phyloP scores from a whole-genome alignment of 2,329 filamentous ascomycete species.

The Lecanosticta acicola region DNA sequence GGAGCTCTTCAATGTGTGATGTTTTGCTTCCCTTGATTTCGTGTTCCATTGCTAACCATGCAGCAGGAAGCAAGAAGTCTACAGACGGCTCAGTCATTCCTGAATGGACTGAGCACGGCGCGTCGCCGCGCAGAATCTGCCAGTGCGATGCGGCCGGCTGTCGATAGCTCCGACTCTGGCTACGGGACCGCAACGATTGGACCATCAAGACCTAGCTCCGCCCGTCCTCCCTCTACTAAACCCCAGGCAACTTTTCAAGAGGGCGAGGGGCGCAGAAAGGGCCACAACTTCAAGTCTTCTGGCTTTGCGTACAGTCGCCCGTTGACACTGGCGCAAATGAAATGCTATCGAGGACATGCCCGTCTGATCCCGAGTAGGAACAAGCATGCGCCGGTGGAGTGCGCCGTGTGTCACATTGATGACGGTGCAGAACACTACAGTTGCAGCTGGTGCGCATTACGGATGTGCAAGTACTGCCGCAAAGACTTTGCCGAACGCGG shows the following conservation, averaged over 20 bases:
- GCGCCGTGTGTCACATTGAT: slow-evolving; percentile 32
- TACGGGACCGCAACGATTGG: slow-evolving; percentile 6
- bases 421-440: slow-evolving; percentile 28
- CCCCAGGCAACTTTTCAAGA: slow-evolving; percentile 13
- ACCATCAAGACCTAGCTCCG: slow-evolving; percentile 14
- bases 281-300: slow-evolving; percentile 30
- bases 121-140: slow-evolving; percentile 29
- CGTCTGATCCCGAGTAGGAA: slow-evolving; percentile 27
- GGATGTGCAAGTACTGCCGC: slow-evolving; percentile 27
- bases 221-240: slow-evolving; percentile 14
- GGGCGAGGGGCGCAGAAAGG: slow-evolving; percentile 21
- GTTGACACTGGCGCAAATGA: slow-evolving; percentile 26
- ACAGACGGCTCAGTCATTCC: slow-evolving; percentile 31
- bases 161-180: slow-evolving; percentile 10
- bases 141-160: slow-evolving; percentile 13
- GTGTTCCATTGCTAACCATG: slow-evolving; percentile 7
- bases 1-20: slow-evolving; percentile 31
- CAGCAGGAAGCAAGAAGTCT: slow-evolving; percentile 31
- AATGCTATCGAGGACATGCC: slow-evolving; percentile 27
- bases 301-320: slow-evolving; percentile 30
- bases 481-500: slow-evolving; percentile 20
- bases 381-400: slow-evolving; percentile 31
- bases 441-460: slow-evolving; percentile 27
- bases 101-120: slow-evolving; percentile 30
- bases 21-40: background rate